Base-by-base conservation (phyloP, 148 eudicot species). In the Linanthus parryae region DNA sequence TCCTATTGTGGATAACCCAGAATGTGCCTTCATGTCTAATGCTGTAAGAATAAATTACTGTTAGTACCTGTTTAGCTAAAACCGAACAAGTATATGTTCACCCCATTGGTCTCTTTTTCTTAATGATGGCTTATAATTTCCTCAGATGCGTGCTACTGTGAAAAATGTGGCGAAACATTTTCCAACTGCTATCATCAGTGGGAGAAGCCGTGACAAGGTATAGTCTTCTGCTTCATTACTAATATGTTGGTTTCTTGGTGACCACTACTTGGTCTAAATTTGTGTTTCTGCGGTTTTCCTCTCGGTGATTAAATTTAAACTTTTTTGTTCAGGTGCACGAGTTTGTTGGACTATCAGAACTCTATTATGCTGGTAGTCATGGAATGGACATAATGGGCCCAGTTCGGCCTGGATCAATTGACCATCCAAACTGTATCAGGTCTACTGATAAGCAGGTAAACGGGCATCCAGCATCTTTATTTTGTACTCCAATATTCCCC, bases 1-100 rank as follows among this genome's bases (percentile, higher is more conserved):
- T 11, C 91, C 91, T n/a, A 94, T 94, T 62, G 99, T 94, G 17
- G 95, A 94, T 69, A 78, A 94, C 61, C 99, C 99, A 49, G 91
- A 88, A 52, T 38, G 44, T 48, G 99, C 99, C 48, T 75, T 87
- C 63, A 94, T 92, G 96, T 80, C 99, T 20, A 76, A 63, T 30
- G 75, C 72, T 67, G 99, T 92, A 58, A 80, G 82, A 33, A 58
- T 54, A 30, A n/a, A n/a, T n/a, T n/a, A n/a, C n/a, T n/a, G n/a
- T n/a, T n/a, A n/a, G n/a, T n/a, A n/a, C n/a, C n/a, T n/a, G n/a
- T n/a, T n/a, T n/a, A n/a, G n/a, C n/a, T n/a, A n/a, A n/a, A n/a
- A n/a, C n/a, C n/a, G n/a, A n/a, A n/a, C n/a, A n/a, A n/a, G n/a
- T n/a, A n/a, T n/a, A n/a, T n/a, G n/a, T n/a, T n/a, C n/a, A n/a